These are phyloP conservation scores for Hortiboletus flavorubellus DNA, from an alignment of 768 basidiomycete species.

Conservation along the genomic window DNA sequence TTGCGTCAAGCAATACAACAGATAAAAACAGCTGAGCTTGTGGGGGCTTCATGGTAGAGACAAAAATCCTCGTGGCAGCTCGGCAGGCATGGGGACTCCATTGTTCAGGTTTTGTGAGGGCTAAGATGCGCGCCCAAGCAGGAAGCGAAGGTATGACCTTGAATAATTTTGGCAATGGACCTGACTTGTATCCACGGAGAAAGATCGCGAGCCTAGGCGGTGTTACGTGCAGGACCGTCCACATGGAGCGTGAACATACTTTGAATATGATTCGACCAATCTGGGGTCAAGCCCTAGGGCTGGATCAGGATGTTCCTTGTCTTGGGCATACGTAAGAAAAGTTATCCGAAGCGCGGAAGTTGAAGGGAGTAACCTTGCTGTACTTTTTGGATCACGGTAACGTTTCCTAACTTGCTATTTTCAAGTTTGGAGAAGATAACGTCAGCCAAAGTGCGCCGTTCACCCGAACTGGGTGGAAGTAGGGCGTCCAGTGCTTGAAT, in stretches of 20 bases:
- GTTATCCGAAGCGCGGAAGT: background rate
- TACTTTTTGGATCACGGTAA: conserved; percentile 57
- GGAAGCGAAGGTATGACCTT: conserved; percentile 96
- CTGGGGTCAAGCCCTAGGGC: conserved; percentile 87
- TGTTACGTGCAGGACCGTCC: conserved; percentile 2
- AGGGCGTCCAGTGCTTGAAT: conserved; percentile 80
- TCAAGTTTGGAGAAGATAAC: conserved; percentile 95
- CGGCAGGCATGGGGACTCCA: conserved; percentile 97
- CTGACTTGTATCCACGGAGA: conserved; percentile 87
- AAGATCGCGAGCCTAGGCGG: conserved; percentile 73
- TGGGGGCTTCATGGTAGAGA: conserved; percentile 93
- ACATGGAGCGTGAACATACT: conserved; percentile 52
- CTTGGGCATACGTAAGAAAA: conserved; percentile 27
- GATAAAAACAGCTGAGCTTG: conserved; percentile 92
- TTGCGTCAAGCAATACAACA: conserved; percentile 86
- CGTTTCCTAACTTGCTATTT: conserved; percentile 49
- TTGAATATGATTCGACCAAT: conserved; percentile 89
- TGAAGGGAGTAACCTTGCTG: conserved; percentile 44
- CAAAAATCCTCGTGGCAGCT: conserved; percentile 92
- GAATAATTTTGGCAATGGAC: conserved; percentile 93
- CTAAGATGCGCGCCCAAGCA: conserved; percentile 93
- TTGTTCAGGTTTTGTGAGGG: conserved; percentile 85
- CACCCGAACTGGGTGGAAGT: conserved; percentile 68
- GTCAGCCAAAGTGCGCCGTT: conserved; percentile 88
- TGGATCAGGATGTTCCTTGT: conserved; percentile 64